Evolutionary conservation across 345 rosid species (phyloP).

Genomic region (Boechera stricta): DNA sequence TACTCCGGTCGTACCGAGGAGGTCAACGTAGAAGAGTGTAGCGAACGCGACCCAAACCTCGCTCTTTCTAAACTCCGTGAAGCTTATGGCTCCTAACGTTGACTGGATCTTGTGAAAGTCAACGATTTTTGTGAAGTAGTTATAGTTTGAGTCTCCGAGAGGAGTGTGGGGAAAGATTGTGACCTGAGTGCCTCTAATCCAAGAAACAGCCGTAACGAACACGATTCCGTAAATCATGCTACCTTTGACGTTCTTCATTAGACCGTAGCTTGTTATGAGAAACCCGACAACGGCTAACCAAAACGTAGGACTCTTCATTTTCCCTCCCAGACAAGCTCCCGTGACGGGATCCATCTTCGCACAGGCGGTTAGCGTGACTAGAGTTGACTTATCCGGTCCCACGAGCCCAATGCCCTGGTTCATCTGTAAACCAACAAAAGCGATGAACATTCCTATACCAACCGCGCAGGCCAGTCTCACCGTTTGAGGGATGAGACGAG

Average conservation of each 20-base stretch:
- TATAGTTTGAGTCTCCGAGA: conserved; percentile 63
- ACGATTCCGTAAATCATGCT: conserved; percentile 84
- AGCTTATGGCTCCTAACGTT: conserved; percentile 75
- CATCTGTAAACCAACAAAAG: conserved; percentile 79
- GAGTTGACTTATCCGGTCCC: conserved; percentile 75
- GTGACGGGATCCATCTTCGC: conserved; percentile 52
- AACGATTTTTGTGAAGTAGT: conserved; percentile 69
- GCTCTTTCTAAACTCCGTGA: conserved; percentile 54
- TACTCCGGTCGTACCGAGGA: conserved; percentile 74
- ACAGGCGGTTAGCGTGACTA: conserved; percentile 75
- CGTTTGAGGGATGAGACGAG: conserved; percentile 68
- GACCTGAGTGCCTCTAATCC: conserved; percentile 80
- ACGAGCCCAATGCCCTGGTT: conserved; percentile 85
- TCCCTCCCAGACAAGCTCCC: conserved; percentile 67
- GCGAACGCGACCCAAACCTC: conserved; percentile 79
- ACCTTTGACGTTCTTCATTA: conserved; percentile 73
- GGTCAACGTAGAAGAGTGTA: conserved; percentile 71
- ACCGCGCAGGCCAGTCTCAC: conserved; percentile 73
- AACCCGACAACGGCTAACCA: conserved; percentile 79
- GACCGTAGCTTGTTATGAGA: conserved; percentile 65
- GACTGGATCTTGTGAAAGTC: conserved; percentile 77
- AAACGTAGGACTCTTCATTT: conserved; percentile 77
- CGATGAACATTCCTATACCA: conserved; percentile 84
- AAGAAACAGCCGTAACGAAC: conserved; percentile 72
- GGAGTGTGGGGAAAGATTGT: conserved; percentile 67